Conservation (phyloP, 495 filamentous ascomycete genomes). For the Podospora pseudocomata region DNA sequence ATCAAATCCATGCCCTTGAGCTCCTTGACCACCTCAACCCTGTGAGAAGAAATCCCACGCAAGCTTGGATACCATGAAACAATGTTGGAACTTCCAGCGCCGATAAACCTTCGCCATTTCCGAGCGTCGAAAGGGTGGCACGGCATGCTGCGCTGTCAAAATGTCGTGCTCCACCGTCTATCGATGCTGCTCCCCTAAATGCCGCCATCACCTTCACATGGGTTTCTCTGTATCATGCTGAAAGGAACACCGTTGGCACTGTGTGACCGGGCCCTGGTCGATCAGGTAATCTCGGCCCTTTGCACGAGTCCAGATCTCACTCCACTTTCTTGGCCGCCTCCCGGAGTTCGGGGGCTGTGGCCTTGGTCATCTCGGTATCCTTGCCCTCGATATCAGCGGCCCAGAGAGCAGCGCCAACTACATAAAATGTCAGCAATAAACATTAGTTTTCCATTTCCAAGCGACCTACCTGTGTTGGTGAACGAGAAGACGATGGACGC, state of each 20-base stretch:
- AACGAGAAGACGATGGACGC: constrained; percentile 81
- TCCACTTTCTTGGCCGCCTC: constrained; percentile 55
- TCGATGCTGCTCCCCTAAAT: constrained; percentile 15
- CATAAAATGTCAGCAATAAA: constrained; percentile 22
- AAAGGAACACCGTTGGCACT: not conserved
- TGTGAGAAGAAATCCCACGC: not conserved
- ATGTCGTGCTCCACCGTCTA: constrained; percentile 25
- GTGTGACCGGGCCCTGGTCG: constrained; percentile 20
- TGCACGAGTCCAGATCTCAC: constrained; percentile 32
- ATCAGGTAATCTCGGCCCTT: constrained; percentile 27
- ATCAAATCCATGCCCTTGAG: not conserved
- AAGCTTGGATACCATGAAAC: not conserved
- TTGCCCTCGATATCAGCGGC: constrained; percentile 82
- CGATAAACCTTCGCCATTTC: not conserved
- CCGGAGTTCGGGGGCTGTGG: constrained; percentile 51
- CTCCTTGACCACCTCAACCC: not conserved
- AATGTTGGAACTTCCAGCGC: not conserved
- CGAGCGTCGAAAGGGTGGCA: constrained; percentile 13
- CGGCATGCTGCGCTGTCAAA: constrained; percentile 29
- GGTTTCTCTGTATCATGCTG: not conserved
- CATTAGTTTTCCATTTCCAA: not conserved
- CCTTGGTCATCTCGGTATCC: constrained; percentile 43
- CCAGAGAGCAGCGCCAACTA: constrained; percentile 86
- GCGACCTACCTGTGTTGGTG: constrained; percentile 67
- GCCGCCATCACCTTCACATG: constrained; percentile 12